Percentiles rank a stretch among this genome's conserved stretches.
phyloP scores from a whole-genome alignment of 345 rosid genomes.

The Lenwebbia sp. region DNA sequence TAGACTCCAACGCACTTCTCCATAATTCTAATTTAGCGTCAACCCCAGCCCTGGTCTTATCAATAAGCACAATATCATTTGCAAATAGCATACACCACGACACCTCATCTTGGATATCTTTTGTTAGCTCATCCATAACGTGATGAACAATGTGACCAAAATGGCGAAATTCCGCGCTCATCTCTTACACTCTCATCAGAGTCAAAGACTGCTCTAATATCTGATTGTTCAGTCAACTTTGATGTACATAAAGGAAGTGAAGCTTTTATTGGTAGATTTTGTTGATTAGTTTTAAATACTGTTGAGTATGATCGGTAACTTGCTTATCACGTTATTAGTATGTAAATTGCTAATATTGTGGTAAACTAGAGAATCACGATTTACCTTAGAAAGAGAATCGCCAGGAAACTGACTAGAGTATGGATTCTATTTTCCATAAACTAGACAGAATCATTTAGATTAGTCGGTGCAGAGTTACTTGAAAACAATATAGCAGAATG shows the following conservation, averaged over 20 bases:
- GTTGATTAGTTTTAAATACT: not conserved
- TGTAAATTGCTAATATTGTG: not conserved
- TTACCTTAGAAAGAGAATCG: not conserved
- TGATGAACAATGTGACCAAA: not conserved
- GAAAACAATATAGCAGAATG: not conserved
- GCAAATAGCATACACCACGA: no score
- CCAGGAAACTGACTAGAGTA: not conserved
- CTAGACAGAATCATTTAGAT: not conserved
- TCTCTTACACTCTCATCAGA: not conserved
- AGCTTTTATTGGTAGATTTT: not conserved
- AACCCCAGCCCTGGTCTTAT: no score
- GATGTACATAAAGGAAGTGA: not conserved
- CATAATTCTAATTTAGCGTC: no score
- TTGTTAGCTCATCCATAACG: no score
- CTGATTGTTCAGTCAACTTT: not conserved
- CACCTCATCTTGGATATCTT: no score
- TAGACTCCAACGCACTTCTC: no score
- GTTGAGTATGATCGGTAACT: not conserved
- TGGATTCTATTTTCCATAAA: not conserved
- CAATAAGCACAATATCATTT: no score
- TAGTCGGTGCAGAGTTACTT: not conserved
- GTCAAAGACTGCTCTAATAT: not conserved
- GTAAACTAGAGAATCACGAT: not conserved
- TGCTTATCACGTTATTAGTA: not conserved
- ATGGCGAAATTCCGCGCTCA: not conserved